Percentiles rank a stretch among this genome's conserved stretches.
Conservation (phyloP, 495 filamentous ascomycete species). For the Rusavskia elegans region DNA sequence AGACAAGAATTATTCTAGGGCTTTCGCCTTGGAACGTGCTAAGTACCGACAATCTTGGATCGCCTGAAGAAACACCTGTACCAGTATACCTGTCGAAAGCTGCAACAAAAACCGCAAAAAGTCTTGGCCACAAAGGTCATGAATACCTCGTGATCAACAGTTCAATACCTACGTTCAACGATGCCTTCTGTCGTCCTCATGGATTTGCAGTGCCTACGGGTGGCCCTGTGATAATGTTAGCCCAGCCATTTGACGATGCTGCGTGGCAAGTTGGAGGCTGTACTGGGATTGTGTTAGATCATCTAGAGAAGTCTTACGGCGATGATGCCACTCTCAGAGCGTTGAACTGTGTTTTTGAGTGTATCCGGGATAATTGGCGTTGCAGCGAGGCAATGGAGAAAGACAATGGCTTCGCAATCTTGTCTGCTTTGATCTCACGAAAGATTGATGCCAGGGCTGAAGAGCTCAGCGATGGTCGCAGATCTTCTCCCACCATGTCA, state of each 20-base stretch:
- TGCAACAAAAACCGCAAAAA: slow-evolving; percentile 54
- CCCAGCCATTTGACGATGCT: slow-evolving; percentile 77
- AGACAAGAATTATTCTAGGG: slow-evolving; percentile 70
- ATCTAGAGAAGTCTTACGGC: slow-evolving; percentile 62
- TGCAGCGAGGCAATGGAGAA: slow-evolving; percentile 98
- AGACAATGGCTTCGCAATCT: slow-evolving; percentile 84
- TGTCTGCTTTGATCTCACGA: slow-evolving; percentile 58
- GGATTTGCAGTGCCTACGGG: slow-evolving; percentile 72
- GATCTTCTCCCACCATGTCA: slow-evolving; percentile 8
- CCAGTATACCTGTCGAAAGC: slow-evolving; percentile 60
- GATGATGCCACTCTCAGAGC: slow-evolving; percentile 54
- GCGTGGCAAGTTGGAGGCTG: slow-evolving; percentile 83
- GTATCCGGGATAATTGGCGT: slow-evolving; percentile 78
- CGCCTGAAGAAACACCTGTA: slow-evolving; percentile 55
- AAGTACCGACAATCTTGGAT: slow-evolving; percentile 52
- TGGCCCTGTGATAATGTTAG: slow-evolving; percentile 64
- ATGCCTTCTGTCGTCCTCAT: slow-evolving; percentile 60
- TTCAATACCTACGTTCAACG: slow-evolving; percentile 75
- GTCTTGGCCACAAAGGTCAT: slow-evolving; percentile 53
- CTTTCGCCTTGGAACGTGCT: slow-evolving; percentile 65
- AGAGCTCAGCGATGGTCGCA: slow-evolving; percentile 8
- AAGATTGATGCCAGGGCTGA: slow-evolving; percentile 46
- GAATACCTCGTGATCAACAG: slow-evolving; percentile 77
- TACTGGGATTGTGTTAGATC: slow-evolving; percentile 64
- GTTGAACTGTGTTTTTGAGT: slow-evolving; percentile 68